These are phyloP conservation scores for Pythium pyrilobum DNA, from an alignment of 352 stramenopile genomes.

Conservation along the genomic window DNA sequence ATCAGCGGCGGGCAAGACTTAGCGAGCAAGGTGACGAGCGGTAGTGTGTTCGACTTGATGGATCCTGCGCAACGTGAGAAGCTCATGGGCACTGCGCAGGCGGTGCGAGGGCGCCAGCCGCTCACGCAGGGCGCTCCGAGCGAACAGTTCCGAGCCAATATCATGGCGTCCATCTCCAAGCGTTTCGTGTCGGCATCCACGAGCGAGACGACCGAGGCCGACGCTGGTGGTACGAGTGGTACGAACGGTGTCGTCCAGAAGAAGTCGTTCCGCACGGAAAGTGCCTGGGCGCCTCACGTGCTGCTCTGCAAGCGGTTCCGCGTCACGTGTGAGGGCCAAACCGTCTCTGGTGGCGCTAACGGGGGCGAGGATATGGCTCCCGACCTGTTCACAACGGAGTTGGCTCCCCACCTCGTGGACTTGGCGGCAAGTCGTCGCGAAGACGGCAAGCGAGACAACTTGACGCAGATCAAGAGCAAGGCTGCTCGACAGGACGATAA, in stretches of 20 bases:
- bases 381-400: conserved; percentile 65
- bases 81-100: conserved; percentile 29
- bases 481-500: conserved; percentile 9
- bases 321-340: conserved; percentile 46
- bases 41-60: conserved; percentile 65
- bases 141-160: conserved; percentile 63
- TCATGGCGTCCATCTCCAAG: conserved; percentile 78
- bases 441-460: neutral
- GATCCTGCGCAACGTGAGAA: conserved; percentile 36
- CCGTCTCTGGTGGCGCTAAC: conserved; percentile 22
- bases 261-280: conserved; percentile 43
- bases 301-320: conserved; percentile 83
- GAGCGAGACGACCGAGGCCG: neutral
- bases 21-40: neutral
- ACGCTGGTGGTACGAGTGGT: neutral
- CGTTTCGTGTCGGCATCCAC: conserved; percentile 55
- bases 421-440: conserved; percentile 36
- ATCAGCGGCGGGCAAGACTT: neutral
- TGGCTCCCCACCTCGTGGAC: conserved; percentile 67
- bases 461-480: neutral
- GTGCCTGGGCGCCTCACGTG: conserved; percentile 53
- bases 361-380: conserved; percentile 24
- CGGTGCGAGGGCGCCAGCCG: conserved; percentile 27
- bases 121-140: conserved; percentile 26
- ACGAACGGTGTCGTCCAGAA: conserved; percentile 13